A percentile compares a stretch with the other conserved stretches of the same genome.
Conservation (phyloP, 768 basidiomycete genomes). For the Leucocoprinus leucothites region DNA sequence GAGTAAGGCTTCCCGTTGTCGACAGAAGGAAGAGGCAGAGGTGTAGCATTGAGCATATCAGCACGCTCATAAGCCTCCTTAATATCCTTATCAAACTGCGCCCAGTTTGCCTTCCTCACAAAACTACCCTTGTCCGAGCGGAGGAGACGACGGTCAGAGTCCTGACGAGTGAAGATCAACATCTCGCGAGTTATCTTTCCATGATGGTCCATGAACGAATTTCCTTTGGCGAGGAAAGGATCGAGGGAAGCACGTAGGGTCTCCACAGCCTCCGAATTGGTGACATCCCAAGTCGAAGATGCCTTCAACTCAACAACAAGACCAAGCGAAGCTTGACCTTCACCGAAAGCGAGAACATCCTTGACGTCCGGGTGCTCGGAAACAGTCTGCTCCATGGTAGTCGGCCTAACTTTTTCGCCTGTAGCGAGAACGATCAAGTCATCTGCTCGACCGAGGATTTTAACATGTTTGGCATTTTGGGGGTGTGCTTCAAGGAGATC, state of each 20-base stretch:
- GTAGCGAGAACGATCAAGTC: conserved; percentile 40
- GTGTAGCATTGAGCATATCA: conserved; percentile 19
- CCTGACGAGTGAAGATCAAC: conserved; percentile 31
- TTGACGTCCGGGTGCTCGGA: conserved; percentile 34
- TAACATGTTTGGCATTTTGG: conserved; percentile 25
- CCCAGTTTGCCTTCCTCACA: conserved; percentile 28
- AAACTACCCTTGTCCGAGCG: conserved; percentile 38
- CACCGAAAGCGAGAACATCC: conserved; percentile 35
- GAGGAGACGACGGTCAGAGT: conserved; percentile 25
- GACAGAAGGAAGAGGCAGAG: conserved; percentile 22
- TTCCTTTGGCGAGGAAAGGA: conserved; percentile 30
- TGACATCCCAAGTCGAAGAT: conserved; percentile 14
- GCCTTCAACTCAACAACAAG: conserved; percentile 32
- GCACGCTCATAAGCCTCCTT: conserved; percentile 27
- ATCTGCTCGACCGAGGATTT: conserved; percentile 35
- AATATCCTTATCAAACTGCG: conserved; percentile 31
- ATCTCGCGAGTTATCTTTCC: conserved; percentile 35
- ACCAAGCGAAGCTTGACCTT: conserved; percentile 30
- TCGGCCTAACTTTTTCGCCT: conserved; percentile 39
- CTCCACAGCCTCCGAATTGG: conserved; percentile 15
- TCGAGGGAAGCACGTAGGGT: conserved; percentile 23
- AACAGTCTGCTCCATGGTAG: conserved; percentile 28
- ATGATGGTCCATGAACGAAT: conserved; percentile 33
- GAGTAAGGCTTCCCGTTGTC: conserved; percentile 20
- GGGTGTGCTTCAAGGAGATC: conserved; percentile 36